These are phyloP conservation scores for Grifola frondosa DNA, from an alignment of 1,284 basidiomycete genomes.

Conservation along the genomic window DNA sequence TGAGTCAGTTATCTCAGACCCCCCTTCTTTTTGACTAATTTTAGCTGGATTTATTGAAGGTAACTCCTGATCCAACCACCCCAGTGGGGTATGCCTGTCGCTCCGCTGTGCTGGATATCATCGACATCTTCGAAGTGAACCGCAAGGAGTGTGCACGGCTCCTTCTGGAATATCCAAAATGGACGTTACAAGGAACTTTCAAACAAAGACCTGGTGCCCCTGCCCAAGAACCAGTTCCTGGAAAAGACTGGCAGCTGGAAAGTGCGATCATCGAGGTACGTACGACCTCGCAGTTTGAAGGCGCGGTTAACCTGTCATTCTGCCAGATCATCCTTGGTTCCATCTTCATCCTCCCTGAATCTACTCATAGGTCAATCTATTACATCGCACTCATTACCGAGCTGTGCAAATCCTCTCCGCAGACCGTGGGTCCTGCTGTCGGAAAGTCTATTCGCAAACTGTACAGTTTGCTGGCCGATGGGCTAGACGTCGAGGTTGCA, in stretches of 20 bases:
- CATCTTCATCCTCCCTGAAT: slow-evolving; percentile 75
- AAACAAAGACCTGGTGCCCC: slow-evolving; percentile 64
- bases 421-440: slow-evolving; percentile 92
- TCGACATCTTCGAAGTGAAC: slow-evolving; percentile 95
- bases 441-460: slow-evolving; percentile 92
- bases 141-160: slow-evolving; percentile 91
- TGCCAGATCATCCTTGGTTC: slow-evolving; percentile 74
- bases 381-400: slow-evolving; percentile 91
- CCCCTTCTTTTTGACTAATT: background rate
- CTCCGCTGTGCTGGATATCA: slow-evolving; percentile 75
- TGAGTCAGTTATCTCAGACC: slow-evolving; percentile 35
- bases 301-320: background rate
- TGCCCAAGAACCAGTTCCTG: slow-evolving; percentile 46
- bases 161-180: slow-evolving; percentile 85
- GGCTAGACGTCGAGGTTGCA: slow-evolving; percentile 83
- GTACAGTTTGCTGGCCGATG: slow-evolving; percentile 75
- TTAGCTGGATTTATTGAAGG: slow-evolving; percentile 38
- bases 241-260: slow-evolving; percentile 77
- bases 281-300: background rate
- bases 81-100: slow-evolving; percentile 81
- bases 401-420: slow-evolving; percentile 88
- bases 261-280: slow-evolving; percentile 76
- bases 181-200: slow-evolving; percentile 84
- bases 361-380: slow-evolving; percentile 81
- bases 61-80: slow-evolving; percentile 74